These are phyloP conservation scores for Aspergillus texensis DNA, from an alignment of 2,329 filamentous ascomycete species.

Conservation along the genomic window DNA sequence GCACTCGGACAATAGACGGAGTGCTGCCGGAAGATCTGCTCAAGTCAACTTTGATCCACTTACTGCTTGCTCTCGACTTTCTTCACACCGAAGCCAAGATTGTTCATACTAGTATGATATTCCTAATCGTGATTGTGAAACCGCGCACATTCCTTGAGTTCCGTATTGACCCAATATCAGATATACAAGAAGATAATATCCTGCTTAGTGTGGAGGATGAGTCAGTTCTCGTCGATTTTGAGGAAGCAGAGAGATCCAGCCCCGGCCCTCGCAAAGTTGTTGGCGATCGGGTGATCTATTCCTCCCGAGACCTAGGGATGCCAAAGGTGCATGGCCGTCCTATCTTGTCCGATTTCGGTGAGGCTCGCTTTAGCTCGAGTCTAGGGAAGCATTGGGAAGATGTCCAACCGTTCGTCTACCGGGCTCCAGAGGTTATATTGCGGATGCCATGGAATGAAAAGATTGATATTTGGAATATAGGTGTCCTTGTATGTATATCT, in stretches of 20 bases:
- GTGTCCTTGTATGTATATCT: slow-evolving; percentile 18
- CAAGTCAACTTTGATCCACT: slow-evolving; percentile 23
- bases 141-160: not conserved
- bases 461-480: slow-evolving; percentile 33
- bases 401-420: slow-evolving; percentile 27
- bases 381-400: slow-evolving; percentile 7
- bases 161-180: slow-evolving; percentile 14
- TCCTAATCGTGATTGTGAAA: not conserved
- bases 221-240: slow-evolving; percentile 28
- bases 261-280: slow-evolving; percentile 27
- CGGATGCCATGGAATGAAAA: slow-evolving; percentile 27
- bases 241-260: slow-evolving; percentile 23
- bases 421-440: slow-evolving; percentile 29
- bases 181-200: slow-evolving; percentile 33
- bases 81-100: slow-evolving; percentile 26
- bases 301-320: slow-evolving; percentile 24
- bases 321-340: slow-evolving; percentile 27
- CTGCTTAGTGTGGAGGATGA: slow-evolving; percentile 30
- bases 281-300: slow-evolving; percentile 27
- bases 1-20: slow-evolving; percentile 9
- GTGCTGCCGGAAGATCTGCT: slow-evolving; percentile 24
- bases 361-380: slow-evolving; percentile 23
- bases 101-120: slow-evolving; percentile 28
- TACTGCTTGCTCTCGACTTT: slow-evolving; percentile 32
- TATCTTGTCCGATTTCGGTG: slow-evolving; percentile 32